Evolutionary conservation across 495 filamentous ascomycete genomes (phyloP).

Genomic region (Penicillium desertorum): DNA sequence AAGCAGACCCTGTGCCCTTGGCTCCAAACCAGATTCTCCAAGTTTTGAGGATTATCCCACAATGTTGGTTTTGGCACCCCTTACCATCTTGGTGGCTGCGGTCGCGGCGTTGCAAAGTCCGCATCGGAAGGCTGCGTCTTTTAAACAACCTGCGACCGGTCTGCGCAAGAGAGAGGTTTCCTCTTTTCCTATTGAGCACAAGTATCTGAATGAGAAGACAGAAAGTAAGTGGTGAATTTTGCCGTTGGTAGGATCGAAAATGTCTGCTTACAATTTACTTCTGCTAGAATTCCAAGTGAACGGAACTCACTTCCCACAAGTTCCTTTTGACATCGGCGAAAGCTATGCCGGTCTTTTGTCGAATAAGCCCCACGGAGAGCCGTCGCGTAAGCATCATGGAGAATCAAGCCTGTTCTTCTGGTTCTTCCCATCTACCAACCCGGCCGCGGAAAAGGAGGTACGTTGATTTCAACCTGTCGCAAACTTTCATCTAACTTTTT

Average conservation of each 20-base stretch:
- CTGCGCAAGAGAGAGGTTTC: constrained; percentile 6
- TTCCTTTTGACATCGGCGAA: constrained; percentile 74
- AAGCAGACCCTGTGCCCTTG: not conserved
- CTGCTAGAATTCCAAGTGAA: constrained; percentile 60
- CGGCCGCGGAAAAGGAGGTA: constrained; percentile 58
- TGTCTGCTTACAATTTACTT: not conserved
- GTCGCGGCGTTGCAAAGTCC: constrained; percentile 20
- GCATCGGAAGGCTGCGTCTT: constrained; percentile 19
- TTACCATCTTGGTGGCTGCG: constrained; percentile 7
- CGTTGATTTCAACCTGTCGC: constrained; percentile 34
- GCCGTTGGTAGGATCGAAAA: not conserved
- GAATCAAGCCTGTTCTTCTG: constrained; percentile 69
- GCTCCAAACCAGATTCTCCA: not conserved
- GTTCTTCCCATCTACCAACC: constrained; percentile 67
- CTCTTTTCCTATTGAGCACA: constrained; percentile 1
- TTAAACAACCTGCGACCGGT: not conserved
- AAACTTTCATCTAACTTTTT: not conserved
- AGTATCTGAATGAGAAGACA: constrained; percentile 22
- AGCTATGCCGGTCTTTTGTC: constrained; percentile 73
- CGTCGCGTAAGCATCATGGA: constrained; percentile 55
- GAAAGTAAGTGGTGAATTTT: constrained; percentile 11
- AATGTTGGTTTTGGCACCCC: constrained; percentile 14
- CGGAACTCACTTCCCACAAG: constrained; percentile 65
- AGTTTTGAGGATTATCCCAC: not conserved
- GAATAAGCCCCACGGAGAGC: constrained; percentile 55